Percentiles rank a stretch among this genome's conserved stretches.
Conservation (phyloP, 768 basidiomycete genomes). For the Leucogyrophana mollusca region DNA sequence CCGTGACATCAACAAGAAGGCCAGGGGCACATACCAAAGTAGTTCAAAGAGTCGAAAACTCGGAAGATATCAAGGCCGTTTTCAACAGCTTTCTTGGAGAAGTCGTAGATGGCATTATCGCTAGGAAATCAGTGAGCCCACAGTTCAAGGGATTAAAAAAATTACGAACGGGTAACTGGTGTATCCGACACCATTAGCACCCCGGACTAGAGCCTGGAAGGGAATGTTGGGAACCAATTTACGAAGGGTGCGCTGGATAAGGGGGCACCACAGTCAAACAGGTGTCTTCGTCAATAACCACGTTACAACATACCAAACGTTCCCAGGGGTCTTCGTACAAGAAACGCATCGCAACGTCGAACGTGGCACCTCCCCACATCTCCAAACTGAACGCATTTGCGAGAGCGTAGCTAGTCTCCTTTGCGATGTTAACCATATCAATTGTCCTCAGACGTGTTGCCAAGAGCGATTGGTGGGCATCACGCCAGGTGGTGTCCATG, state of each 20-base stretch:
- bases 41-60: constrained; percentile 98
- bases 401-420: constrained; percentile 93
- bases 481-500: constrained; percentile 99
- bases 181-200: constrained; percentile 98
- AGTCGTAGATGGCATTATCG: constrained; percentile 99
- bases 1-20: not conserved
- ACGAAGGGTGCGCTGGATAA: constrained; percentile 74
- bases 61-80: constrained; percentile 99
- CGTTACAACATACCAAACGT: constrained; percentile 66
- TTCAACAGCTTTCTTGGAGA: constrained; percentile 99
- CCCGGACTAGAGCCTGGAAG: constrained; percentile 96
- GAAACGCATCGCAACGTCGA: constrained; percentile 99
- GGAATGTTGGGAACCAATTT: constrained; percentile 98
- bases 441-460: constrained; percentile 94
- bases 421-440: constrained; percentile 98
- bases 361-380: constrained; percentile 99
- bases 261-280: not conserved
- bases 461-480: constrained; percentile 96
- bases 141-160: not conserved
- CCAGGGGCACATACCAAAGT: constrained; percentile 67
- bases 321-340: constrained; percentile 99
- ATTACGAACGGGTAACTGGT: constrained; percentile 89
- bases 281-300: too few relatives aligned
- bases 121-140: constrained; percentile 36
- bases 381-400: constrained; percentile 96